Evolutionary conservation across 164 flowering plant species (phyloP), one percentile per base, ranked within the genome.

Genomic region (Chloranthus sessilifolius): DNA sequence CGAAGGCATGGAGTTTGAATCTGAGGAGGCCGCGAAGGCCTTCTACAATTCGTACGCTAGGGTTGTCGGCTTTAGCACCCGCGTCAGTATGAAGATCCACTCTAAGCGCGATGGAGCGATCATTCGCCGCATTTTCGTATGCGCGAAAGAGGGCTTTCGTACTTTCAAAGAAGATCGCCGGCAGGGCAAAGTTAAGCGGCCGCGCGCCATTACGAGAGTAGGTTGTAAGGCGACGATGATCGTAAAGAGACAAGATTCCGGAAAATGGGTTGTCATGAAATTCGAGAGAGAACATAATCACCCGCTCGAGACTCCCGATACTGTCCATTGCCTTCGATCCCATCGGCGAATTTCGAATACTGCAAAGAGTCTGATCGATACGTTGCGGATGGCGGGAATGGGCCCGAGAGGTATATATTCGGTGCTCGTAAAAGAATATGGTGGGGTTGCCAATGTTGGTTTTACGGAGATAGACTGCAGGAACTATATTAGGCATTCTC

Each of bases 361-460:
- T 44, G 78, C 65, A 15, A 49, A 67, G 8, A 64, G 63, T 50
- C 55, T 74, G 26, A 71, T 71, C n/a, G 71, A 68, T 46, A 71
- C 69, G 1, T 66, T 68, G n/a, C n/a, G n/a, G n/a, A n/a, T n/a
- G 7, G 20, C 41, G 24, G 44, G 41, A 27, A 68, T 78, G 70
- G 95, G 91, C 3, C 85, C 88, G 12, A 74, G 87, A 81, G 83
- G 85, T 80, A 89, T 8, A 86, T 80, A 15, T 69, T 83, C 36
- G 72, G 84, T 12, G 75, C 78, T 39, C n/a, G n/a, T n/a, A n/a
- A n/a, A n/a, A n/a, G 88, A 85, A 67, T 79, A 70, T 64, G 87
- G 88, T 57, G 92, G 89, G 8, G 64, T 77, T 44, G 82, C 77
- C 55, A 83, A 77, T 44, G 83, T 85, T 54, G 97, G 95, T 0